Evolutionary conservation across 1,139 yeast species (phyloP), one percentile per base, ranked within the genome.

Genomic region (Yamadazyma diospyri): DNA sequence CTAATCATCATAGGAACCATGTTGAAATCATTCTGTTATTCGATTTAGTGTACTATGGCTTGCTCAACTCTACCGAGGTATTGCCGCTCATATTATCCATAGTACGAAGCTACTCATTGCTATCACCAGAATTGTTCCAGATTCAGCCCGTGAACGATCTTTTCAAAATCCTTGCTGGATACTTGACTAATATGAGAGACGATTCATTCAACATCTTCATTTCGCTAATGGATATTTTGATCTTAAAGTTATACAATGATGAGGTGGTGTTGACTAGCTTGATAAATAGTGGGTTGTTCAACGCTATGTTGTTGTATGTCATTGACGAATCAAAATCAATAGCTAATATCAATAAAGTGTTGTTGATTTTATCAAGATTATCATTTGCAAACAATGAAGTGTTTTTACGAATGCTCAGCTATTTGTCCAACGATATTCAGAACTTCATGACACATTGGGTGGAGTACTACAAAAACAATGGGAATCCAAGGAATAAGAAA

Each of bases 51-150:
- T 57, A 74, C 2, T 61, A 66, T 33, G 81, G 81, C 2, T 61
- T 72, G 33, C 53, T 72, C 39, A 73, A 76, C 36, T 77, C 84
- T 32, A 84, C 97, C 0, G 98, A 92, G 52, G 76, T 83, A 16
- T 59, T 92, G 30, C 83, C 89, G 1, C 61, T 77, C 4, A 68
- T 85, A 14, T 55, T 89, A 27, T 76, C 80, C 14, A 77, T 89
- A 9, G 55, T 83, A 9, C 76, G 92, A 53, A 79, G 92, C 41
- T 89, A 88, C 54, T 55, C 81, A 0, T 59, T 87, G 25, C 55
- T 86, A 18, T 59, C 76, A 6, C 78, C 81, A 1, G 59, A 63
- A 7, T 46, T 78, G n/a, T 71, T 76, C 38, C 40, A 46, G 6
- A 53, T 53, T 9, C 59, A 53, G 6, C 50, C 52, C 0, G 55